Conservation (phyloP, 768 basidiomycete genomes). For the Amylocystis lapponica region DNA sequence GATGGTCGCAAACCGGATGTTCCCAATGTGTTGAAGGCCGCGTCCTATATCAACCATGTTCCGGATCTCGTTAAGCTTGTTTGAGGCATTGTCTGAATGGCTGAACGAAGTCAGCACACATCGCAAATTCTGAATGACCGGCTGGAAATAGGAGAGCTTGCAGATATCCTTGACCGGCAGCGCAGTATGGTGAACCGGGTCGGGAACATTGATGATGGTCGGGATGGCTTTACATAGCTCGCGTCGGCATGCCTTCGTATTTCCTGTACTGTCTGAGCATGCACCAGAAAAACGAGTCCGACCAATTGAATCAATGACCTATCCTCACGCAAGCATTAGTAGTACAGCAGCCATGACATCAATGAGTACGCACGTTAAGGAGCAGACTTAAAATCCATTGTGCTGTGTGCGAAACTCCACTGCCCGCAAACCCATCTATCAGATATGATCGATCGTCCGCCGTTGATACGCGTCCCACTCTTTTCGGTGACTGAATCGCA, state of each 20-base stretch:
- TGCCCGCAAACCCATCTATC: background rate
- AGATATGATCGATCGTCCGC: no score
- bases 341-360: background rate
- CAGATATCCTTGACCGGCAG: background rate
- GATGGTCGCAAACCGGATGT: background rate
- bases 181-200: background rate
- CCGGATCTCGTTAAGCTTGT: background rate
- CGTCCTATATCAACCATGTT: background rate
- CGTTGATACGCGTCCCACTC: no score
- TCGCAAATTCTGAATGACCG: background rate
- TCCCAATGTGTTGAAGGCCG: background rate
- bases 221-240: background rate
- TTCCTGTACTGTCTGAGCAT: background rate
- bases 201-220: background rate
- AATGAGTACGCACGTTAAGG: background rate
- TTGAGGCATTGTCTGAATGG: background rate
- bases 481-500: no score
- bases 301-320: background rate
- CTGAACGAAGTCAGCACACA: background rate
- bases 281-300: background rate
- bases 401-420: background rate
- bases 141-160: background rate
- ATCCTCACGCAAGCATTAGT: background rate
- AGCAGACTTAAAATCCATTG: background rate
- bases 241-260: background rate